phyloP scores from a whole-genome alignment of 2,329 filamentous ascomycete genomes.

The Mycosphaerella arachidis region DNA sequence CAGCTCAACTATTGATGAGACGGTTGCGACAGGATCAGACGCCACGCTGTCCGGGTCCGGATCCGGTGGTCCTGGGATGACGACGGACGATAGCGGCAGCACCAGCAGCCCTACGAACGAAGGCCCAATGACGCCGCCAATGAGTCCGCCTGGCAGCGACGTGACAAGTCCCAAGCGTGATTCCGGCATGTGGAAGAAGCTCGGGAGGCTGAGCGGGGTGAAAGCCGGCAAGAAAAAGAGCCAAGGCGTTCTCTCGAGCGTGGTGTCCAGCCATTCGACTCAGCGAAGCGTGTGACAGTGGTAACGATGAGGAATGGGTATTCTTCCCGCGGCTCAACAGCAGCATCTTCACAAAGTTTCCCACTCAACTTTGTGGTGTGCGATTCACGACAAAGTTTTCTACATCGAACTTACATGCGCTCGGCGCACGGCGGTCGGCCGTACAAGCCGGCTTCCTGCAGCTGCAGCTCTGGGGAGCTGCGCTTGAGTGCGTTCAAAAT shows the following conservation, averaged over 20 bases:
- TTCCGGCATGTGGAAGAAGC: slow-evolving; percentile 37
- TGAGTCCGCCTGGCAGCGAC: slow-evolving; percentile 57
- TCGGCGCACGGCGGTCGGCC: not conserved
- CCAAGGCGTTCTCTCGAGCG: slow-evolving; percentile 25
- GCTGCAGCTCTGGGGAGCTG: not conserved
- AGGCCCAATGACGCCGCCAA: slow-evolving; percentile 69
- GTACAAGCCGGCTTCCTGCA: not conserved
- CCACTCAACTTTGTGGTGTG: not conserved
- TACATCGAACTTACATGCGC: not conserved
- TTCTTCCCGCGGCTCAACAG: not conserved
- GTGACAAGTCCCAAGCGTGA: slow-evolving; percentile 30
- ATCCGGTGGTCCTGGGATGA: slow-evolving; percentile 44
- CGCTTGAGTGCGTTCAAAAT: not conserved
- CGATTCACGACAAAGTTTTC: not conserved
- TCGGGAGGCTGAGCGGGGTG: slow-evolving; percentile 36
- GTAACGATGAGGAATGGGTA: not conserved
- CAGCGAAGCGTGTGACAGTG: slow-evolving; percentile 8
- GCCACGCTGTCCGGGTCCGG: slow-evolving; percentile 25
- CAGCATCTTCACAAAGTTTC: not conserved
- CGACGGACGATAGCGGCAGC: slow-evolving; percentile 60
- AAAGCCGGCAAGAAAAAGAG: slow-evolving; percentile 34
- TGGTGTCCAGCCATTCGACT: slow-evolving; percentile 4
- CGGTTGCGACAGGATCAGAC: slow-evolving; percentile 18
- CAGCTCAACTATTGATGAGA: slow-evolving; percentile 12
- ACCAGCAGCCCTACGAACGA: slow-evolving; percentile 48